Conservation (phyloP, 2,329 filamentous ascomycete species). For the Cladosporium phlei region DNA sequence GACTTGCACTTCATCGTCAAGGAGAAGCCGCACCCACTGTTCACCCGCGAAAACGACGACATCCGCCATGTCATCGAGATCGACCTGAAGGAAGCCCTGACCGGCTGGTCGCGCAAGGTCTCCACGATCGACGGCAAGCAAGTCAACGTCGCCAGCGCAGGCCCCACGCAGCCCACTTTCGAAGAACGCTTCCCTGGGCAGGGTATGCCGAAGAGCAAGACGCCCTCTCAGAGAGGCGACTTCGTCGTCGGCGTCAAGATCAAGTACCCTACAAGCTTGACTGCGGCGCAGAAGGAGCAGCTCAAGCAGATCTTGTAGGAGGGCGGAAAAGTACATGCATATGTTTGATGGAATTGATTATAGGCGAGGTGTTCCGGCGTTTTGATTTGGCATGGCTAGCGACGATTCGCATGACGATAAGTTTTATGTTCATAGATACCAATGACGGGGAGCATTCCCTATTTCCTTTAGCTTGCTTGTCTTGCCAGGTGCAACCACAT, state of each 20-base stretch:
- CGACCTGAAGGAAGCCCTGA: constrained; percentile 86
- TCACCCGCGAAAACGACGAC: constrained; percentile 83
- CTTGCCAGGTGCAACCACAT: too few species aligned
- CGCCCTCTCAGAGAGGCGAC: constrained; percentile 75
- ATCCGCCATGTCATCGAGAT: constrained; percentile 74
- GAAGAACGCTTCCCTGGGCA: constrained; percentile 74
- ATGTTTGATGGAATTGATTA: background rate
- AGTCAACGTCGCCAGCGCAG: constrained; percentile 70
- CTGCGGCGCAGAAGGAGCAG: constrained; percentile 70
- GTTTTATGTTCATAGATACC: constrained; percentile 12
- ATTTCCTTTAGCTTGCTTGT: too few species aligned
- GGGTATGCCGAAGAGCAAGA: constrained; percentile 96
- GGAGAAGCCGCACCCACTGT: constrained; percentile 86
- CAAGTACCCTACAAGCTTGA: constrained; percentile 79
- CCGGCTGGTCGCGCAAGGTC: constrained; percentile 88
- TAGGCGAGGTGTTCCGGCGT: constrained; percentile 13
- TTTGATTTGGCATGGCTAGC: background rate
- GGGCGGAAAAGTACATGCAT: background rate
- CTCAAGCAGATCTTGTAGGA: constrained; percentile 69
- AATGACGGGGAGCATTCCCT: constrained; percentile 1
- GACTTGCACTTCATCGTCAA: constrained; percentile 92
- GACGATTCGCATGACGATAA: constrained; percentile 13
- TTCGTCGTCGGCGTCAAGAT: constrained; percentile 88
- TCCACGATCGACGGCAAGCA: constrained; percentile 90
- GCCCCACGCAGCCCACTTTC: constrained; percentile 80